Evolutionary conservation across 2,329 filamentous ascomycete genomes (phyloP).

Genomic region (Diaporthe helianthi): DNA sequence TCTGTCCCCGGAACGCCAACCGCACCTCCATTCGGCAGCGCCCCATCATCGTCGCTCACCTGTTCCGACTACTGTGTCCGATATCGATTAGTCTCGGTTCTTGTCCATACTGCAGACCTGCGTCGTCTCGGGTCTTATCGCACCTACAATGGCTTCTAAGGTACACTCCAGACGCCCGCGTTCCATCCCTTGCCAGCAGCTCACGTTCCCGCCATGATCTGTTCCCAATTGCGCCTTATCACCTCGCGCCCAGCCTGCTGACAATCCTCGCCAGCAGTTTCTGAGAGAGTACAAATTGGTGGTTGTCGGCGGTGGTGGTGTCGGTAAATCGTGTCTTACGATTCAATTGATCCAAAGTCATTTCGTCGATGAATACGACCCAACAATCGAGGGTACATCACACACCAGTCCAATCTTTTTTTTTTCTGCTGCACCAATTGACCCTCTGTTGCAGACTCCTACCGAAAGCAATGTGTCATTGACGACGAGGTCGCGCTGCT

Average conservation of each 20-base stretch:
- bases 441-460: conserved; percentile 74
- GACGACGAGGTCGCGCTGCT: conserved; percentile 97
- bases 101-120: conserved; percentile 29
- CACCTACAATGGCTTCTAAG: conserved; percentile 49
- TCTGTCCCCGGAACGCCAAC: conserved; percentile 10
- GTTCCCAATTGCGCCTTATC: conserved; percentile 35
- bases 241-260: conserved; percentile 2
- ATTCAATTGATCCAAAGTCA: conserved; percentile 96
- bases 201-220: neutral
- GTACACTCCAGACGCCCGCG: conserved; percentile 39
- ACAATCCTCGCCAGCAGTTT: conserved; percentile 60
- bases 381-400: conserved; percentile 91
- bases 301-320: conserved; percentile 96
- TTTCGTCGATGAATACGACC: conserved; percentile 99
- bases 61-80: conserved; percentile 34
- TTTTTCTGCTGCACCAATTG: conserved; percentile 36
- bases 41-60: conserved; percentile 28
- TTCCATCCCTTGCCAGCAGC: neutral
- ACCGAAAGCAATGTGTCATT: conserved; percentile 99
- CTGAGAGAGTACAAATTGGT: conserved; percentile 94
- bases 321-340: conserved; percentile 98
- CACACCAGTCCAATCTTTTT: neutral
- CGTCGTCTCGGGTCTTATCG: conserved; percentile 29
- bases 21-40: conserved; percentile 1
- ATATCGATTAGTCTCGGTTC: conserved; percentile 18